phyloP scores from a whole-genome alignment of 2,329 filamentous ascomycete species.

The Microascus cirrosus region DNA sequence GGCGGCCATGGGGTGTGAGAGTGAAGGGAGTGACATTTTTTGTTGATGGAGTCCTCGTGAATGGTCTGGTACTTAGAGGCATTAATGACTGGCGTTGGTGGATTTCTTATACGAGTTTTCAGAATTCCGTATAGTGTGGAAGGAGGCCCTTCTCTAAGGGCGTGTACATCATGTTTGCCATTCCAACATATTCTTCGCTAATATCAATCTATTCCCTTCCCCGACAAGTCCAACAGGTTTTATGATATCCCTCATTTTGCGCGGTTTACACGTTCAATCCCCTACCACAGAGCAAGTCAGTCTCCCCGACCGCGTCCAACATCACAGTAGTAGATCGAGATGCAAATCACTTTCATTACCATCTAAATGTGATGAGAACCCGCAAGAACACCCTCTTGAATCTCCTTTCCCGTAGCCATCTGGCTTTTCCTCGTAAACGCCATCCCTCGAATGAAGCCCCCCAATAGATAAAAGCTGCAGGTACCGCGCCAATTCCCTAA shows the following conservation, averaged over 20 bases:
- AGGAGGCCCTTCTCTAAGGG: no score
- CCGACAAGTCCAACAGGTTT: no score
- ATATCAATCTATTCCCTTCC: no score
- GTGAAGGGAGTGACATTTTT: background rate
- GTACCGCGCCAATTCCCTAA: background rate
- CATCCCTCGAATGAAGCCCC: background rate
- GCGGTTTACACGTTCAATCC: no score
- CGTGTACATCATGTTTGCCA: no score
- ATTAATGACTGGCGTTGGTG: background rate
- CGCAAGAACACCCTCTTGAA: background rate
- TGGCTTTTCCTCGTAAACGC: background rate
- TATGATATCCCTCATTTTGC: no score
- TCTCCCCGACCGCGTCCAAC: background rate
- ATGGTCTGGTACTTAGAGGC: background rate
- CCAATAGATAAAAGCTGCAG: background rate
- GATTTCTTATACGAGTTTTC: background rate
- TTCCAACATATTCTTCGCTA: no score
- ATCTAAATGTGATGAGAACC: background rate
- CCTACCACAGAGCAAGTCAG: background rate
- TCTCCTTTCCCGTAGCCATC: background rate
- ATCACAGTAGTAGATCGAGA: background rate
- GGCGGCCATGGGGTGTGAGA: constrained; percentile 52
- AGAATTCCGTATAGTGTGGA: no score
- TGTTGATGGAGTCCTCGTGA: background rate
- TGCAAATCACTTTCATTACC: background rate